These are phyloP conservation scores for Monosporascus sp. DNA, from an alignment of 2,329 filamentous ascomycete species.

Conservation along the genomic window DNA sequence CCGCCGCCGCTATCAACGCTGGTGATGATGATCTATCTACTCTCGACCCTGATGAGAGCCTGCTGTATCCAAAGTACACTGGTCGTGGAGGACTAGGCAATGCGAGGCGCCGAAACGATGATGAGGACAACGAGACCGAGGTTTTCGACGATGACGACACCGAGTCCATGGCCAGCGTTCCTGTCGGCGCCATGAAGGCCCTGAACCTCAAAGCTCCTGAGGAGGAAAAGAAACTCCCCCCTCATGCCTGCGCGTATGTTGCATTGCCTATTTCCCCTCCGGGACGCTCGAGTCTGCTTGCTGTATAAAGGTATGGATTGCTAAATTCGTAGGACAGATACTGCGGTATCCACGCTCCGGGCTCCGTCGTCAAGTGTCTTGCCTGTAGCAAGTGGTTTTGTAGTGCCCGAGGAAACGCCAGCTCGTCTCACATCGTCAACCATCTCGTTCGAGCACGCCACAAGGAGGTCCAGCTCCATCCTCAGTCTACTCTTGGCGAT, in stretches of 20 bases:
- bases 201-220: constrained; percentile 52
- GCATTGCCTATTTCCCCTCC: constrained; percentile 2
- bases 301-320: constrained; percentile 1
- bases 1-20: constrained; percentile 81
- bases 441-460: constrained; percentile 94
- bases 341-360: constrained; percentile 94
- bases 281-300: not conserved
- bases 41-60: constrained; percentile 72
- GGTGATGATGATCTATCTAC: constrained; percentile 68
- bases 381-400: constrained; percentile 98
- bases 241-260: constrained; percentile 92
- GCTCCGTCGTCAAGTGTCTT: constrained; percentile 93
- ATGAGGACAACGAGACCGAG: constrained; percentile 87
- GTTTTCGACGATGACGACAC: constrained; percentile 77
- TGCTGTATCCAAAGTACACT: constrained; percentile 67
- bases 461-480: constrained; percentile 97
- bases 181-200: constrained; percentile 69
- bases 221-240: constrained; percentile 84
- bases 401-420: constrained; percentile 92
- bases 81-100: constrained; percentile 46
- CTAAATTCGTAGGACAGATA: constrained; percentile 53
- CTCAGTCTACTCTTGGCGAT: constrained; percentile 85
- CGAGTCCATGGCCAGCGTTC: constrained; percentile 71
- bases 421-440: constrained; percentile 96
- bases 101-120: constrained; percentile 62